Conservation (phyloP, 257 asterid species). For the Rehmannia glutinosa region DNA sequence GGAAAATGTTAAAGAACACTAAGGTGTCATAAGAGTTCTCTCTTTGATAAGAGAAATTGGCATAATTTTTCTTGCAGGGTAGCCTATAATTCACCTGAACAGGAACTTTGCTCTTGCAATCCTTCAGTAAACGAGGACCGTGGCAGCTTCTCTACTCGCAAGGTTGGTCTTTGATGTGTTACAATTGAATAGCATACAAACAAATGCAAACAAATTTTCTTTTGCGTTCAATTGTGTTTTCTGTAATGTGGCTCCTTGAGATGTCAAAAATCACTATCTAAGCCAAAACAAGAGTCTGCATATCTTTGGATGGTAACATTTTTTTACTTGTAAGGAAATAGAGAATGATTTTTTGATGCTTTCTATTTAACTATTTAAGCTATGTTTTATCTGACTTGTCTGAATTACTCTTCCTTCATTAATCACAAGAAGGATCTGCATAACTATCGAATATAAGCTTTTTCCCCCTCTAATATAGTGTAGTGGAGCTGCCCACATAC, state of each 20-base stretch:
- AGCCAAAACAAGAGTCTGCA: neutral
- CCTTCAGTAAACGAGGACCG: constrained; percentile 18
- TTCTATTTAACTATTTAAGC: neutral
- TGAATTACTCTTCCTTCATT: neutral
- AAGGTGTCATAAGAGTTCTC: neutral
- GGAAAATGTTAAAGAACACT: neutral
- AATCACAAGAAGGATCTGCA: neutral
- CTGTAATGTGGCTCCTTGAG: constrained; percentile 6
- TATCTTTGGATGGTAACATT: neutral
- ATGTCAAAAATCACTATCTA: neutral
- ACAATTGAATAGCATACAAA: neutral
- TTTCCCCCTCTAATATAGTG: neutral
- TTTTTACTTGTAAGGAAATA: neutral
- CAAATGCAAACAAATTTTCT: neutral
- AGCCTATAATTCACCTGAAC: constrained; percentile 42
- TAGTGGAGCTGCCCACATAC: neutral
- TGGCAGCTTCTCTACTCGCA: constrained; percentile 20
- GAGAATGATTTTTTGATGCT: neutral
- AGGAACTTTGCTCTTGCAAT: constrained; percentile 62
- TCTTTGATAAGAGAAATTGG: neutral
- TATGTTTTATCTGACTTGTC: neutral
- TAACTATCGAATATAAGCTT: neutral
- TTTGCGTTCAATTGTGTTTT: neutral
- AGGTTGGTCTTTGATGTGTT: constrained; percentile 38
- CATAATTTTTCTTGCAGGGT: constrained; percentile 37